These are phyloP conservation scores for Fraxinus albicans DNA, from an alignment of 305 asterid species.

Conservation along the genomic window DNA sequence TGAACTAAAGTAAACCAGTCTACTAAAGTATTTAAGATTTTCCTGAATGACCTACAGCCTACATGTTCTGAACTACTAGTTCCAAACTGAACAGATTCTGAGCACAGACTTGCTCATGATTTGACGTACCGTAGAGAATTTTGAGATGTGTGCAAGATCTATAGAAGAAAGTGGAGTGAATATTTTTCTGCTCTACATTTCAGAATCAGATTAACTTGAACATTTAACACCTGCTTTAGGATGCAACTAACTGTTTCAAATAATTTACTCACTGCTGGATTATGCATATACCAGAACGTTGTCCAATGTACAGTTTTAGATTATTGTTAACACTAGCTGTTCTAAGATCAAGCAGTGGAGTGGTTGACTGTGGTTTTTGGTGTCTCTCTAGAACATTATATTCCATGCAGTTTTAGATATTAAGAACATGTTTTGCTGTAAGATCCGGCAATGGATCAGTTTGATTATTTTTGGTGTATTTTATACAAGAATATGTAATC, in stretches of 20 bases:
- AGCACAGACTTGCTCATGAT: not conserved
- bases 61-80: not conserved
- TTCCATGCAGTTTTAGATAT: not conserved
- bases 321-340: not conserved
- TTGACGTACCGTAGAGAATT: not conserved
- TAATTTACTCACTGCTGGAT: not conserved
- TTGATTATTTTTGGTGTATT: not conserved
- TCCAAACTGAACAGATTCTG: not conserved
- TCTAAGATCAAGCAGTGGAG: not conserved
- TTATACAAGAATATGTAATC: not conserved
- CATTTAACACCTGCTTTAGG: not conserved
- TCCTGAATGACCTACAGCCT: not conserved
- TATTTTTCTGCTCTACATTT: not conserved
- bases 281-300: not conserved
- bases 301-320: not conserved
- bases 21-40: conserved; percentile 2
- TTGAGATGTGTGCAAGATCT: not conserved
- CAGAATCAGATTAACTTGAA: not conserved
- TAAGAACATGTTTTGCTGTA: not conserved
- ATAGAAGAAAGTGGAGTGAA: not conserved
- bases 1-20: not conserved
- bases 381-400: not conserved
- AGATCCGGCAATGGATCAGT: not conserved
- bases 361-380: not conserved
- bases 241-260: not conserved